Evolutionary conservation across 2,329 filamentous ascomycete species (phyloP).

Genomic region (Alternaria arbusti): DNA sequence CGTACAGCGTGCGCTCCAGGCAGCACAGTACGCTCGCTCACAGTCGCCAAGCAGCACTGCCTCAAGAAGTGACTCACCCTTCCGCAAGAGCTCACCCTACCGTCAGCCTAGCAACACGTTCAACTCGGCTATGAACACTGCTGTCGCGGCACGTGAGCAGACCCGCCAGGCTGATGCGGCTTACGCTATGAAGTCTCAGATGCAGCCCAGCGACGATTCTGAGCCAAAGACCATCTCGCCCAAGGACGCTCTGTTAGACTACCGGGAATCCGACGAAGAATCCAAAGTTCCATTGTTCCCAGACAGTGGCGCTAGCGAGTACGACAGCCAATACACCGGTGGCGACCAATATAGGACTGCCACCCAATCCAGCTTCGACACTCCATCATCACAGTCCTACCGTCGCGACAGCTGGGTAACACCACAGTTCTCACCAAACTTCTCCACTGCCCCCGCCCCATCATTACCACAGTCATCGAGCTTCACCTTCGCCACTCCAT

Average conservation of each 20-base stretch:
- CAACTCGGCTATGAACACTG: constrained; percentile 55
- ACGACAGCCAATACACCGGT: constrained; percentile 53
- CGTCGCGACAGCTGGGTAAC: constrained; percentile 45
- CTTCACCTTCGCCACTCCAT: constrained; percentile 57
- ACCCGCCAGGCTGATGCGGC: constrained; percentile 66
- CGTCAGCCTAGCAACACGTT: constrained; percentile 53
- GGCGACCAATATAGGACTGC: constrained; percentile 49
- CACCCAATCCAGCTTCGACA: constrained; percentile 46
- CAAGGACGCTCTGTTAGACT: constrained; percentile 88
- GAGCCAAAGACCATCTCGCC: constrained; percentile 87
- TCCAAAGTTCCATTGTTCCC: constrained; percentile 77
- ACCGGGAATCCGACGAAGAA: constrained; percentile 75
- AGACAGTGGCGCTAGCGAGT: constrained; percentile 61
- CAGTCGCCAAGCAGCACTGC: constrained; percentile 60
- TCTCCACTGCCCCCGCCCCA: constrained; percentile 36
- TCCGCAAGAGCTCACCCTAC: constrained; percentile 68
- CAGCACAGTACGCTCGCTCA: constrained; percentile 74
- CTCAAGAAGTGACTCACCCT: constrained; percentile 78
- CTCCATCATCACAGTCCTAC: constrained; percentile 43
- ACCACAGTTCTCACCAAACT: constrained; percentile 44
- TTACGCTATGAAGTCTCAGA: constrained; percentile 50
- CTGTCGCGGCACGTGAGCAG: constrained; percentile 67
- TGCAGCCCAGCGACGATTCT: constrained; percentile 49
- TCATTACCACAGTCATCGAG: constrained; percentile 42
- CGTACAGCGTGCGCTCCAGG: constrained; percentile 78